Evolutionary conservation across 1,284 basidiomycete species (phyloP).

Genomic region (Tilletia walkeri): DNA sequence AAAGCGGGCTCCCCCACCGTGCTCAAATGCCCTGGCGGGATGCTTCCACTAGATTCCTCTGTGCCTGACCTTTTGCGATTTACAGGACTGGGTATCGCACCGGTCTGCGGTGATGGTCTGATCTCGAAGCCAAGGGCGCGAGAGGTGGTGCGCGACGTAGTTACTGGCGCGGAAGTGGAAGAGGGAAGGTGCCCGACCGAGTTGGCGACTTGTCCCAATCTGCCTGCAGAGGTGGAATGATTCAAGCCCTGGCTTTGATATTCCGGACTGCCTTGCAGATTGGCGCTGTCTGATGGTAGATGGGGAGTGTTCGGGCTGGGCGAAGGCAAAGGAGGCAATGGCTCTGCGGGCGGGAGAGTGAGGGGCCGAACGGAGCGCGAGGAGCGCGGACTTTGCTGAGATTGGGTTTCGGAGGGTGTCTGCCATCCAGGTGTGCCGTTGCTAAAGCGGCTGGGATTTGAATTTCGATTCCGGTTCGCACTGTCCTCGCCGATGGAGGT

Average conservation of each 20-base stretch:
- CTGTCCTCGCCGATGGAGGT: slow-evolving; percentile 15
- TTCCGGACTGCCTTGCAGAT: not conserved
- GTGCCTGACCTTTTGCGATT: not conserved
- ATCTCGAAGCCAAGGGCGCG: not conserved
- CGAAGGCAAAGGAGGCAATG: slow-evolving; percentile 5
- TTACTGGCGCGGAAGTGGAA: not conserved
- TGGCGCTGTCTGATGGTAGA: not conserved
- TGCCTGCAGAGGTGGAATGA: not conserved
- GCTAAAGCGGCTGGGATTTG: not conserved
- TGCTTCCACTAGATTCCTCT: not conserved
- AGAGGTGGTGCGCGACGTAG: not conserved
- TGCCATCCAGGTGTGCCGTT: slow-evolving; percentile 11
- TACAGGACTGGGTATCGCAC: not conserved
- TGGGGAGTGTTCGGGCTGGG: not conserved
- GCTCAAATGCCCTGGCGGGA: no score
- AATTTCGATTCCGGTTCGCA: not conserved
- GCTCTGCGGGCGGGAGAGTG: slow-evolving; percentile 4
- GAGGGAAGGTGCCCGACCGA: not conserved
- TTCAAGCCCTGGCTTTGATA: not conserved
- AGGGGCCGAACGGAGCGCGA: slow-evolving; percentile 7
- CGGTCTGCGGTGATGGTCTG: not conserved
- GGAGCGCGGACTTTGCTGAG: slow-evolving; percentile 7
- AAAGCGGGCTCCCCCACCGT: not conserved
- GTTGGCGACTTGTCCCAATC: not conserved
- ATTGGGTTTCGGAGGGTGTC: slow-evolving; percentile 7